A percentile compares a stretch with the other conserved stretches of the same genome.
Evolutionary conservation across 257 asterid species (phyloP).

Genomic region (Solanum corneliomulleri): DNA sequence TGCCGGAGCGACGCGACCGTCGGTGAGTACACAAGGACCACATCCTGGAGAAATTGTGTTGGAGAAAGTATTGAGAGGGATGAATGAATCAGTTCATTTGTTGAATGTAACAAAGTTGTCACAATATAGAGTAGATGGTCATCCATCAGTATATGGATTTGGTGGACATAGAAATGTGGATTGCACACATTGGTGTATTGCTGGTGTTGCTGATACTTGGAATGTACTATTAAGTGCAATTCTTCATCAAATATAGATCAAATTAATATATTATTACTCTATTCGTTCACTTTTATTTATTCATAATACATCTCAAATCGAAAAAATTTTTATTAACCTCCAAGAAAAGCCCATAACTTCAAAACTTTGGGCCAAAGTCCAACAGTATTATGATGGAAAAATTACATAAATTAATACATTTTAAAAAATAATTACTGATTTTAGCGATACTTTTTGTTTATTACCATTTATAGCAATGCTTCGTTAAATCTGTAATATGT

Average conservation of each 20-base stretch:
- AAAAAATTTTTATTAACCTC: background rate
- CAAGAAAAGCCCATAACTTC: background rate
- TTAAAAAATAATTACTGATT: too few relatives aligned
- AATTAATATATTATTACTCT: background rate
- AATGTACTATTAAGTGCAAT: slow-evolving; percentile 23
- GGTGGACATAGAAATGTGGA: slow-evolving; percentile 11
- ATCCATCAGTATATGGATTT: slow-evolving; percentile 32
- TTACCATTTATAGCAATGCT: too few relatives aligned
- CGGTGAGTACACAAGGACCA: background rate
- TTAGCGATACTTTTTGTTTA: too few relatives aligned
- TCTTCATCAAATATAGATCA: background rate
- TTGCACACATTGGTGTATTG: slow-evolving; percentile 42
- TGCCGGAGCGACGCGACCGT: background rate
- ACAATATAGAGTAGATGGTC: slow-evolving; percentile 29
- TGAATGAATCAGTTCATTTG: slow-evolving; percentile 11
- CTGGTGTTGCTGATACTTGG: slow-evolving; percentile 46
- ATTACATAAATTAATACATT: too few relatives aligned
- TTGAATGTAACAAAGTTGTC: slow-evolving; percentile 25
- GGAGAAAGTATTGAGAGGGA: slow-evolving; percentile 1
- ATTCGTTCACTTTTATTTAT: background rate
- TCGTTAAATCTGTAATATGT: too few relatives aligned
- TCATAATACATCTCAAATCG: background rate
- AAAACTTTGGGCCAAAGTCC: background rate
- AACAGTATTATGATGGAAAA: too few relatives aligned
- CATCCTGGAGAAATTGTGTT: slow-evolving; percentile 15